Conservation (phyloP, 2,329 filamentous ascomycete genomes). For the Neofusicoccum ribis region DNA sequence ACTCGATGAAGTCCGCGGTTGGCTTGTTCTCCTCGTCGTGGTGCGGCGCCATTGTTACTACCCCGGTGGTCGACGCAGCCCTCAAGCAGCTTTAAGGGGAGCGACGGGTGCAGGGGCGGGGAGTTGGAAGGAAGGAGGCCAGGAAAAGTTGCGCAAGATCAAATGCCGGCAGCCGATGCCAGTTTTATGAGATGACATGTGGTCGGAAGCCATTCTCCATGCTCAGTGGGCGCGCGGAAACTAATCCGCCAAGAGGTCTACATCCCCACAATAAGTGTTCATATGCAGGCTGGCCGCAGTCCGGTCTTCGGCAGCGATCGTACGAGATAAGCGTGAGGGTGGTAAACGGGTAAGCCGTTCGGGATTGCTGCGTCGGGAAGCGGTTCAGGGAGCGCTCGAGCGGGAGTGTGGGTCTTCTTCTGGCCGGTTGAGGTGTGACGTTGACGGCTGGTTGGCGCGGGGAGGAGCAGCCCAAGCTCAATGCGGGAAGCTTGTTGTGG, state of each 20-base stretch:
- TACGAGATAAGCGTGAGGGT: neutral
- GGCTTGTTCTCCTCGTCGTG: slow-evolving; percentile 4
- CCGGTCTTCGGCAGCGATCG: neutral
- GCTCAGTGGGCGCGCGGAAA: neutral
- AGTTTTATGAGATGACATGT: neutral
- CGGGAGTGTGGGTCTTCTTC: neutral
- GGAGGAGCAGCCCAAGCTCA: neutral
- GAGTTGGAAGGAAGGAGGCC: neutral
- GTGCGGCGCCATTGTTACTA: neutral
- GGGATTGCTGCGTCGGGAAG: neutral
- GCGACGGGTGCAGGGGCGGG: neutral
- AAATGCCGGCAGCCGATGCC: neutral
- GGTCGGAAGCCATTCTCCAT: neutral
- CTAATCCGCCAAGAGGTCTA: neutral
- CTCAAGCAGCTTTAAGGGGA: neutral
- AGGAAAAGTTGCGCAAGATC: neutral
- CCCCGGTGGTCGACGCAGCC: neutral
- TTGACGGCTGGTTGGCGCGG: neutral
- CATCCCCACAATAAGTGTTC: neutral
- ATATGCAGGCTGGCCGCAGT: neutral
- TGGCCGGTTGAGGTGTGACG: neutral
- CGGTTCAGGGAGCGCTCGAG: neutral
- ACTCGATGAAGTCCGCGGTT: slow-evolving; percentile 11
- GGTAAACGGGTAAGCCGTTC: slow-evolving; percentile 7
- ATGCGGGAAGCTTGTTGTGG: slow-evolving; percentile 11